These are phyloP conservation scores for Pochonia chlamydosporia DNA, from an alignment of 2,329 filamentous ascomycete genomes.

Conservation along the genomic window DNA sequence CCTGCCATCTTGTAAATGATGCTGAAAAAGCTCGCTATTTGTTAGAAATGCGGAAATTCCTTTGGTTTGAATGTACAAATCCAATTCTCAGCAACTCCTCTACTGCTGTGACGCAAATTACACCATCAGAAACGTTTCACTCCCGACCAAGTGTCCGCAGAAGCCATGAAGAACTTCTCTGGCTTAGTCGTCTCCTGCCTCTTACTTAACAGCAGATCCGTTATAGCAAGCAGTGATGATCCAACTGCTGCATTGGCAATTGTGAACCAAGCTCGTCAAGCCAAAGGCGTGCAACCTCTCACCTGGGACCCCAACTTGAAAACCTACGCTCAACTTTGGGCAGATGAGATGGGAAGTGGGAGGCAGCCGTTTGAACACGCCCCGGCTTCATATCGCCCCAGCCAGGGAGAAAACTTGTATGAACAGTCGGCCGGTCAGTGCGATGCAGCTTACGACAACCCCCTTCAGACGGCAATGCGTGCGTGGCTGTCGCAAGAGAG, in stretches of 20 bases:
- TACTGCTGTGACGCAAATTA: no score
- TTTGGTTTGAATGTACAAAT: background rate
- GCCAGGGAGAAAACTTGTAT: slow-evolving; percentile 30
- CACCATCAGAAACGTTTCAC: no score
- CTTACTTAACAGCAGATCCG: slow-evolving; percentile 6
- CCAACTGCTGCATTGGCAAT: slow-evolving; percentile 18
- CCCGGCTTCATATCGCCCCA: slow-evolving; percentile 20
- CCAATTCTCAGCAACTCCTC: background rate
- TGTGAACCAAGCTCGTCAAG: slow-evolving; percentile 26
- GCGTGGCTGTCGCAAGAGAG: slow-evolving; percentile 25
- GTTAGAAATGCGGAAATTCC: background rate
- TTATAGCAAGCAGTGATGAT: slow-evolving; percentile 16
- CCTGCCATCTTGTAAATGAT: background rate
- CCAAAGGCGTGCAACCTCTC: slow-evolving; percentile 21
- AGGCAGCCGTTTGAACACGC: slow-evolving; percentile 26
- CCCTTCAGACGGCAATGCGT: slow-evolving; percentile 22
- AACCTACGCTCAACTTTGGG: slow-evolving; percentile 28
- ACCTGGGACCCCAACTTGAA: slow-evolving; percentile 24
- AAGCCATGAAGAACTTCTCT: slow-evolving; percentile 6
- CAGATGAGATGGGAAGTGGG: slow-evolving; percentile 24
- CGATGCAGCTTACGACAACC: slow-evolving; percentile 20
- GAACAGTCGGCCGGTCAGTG: slow-evolving; percentile 24
- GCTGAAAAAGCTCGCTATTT: background rate
- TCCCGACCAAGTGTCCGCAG: no score
- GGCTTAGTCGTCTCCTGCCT: slow-evolving; percentile 1